Conservation (phyloP, 1,284 basidiomycete genomes). For the Fomitopsis schrenkii region DNA sequence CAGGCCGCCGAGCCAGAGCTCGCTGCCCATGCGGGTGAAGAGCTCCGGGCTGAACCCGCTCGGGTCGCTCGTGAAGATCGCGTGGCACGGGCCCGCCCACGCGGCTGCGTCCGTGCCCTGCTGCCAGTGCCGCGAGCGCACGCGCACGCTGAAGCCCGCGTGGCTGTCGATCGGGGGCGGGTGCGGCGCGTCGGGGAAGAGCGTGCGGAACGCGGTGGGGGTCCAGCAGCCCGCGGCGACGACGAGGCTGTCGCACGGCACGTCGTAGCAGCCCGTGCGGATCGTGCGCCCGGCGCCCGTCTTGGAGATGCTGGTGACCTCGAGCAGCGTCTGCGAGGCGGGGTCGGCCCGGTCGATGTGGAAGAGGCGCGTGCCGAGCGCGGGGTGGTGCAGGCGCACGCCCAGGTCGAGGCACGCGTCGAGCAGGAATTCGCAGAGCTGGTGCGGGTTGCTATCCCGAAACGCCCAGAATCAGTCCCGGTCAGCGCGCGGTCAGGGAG, state of each 20-base stretch:
- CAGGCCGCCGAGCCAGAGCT: conserved; percentile 34
- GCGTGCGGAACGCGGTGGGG: conserved; percentile 42
- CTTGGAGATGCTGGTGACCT: conserved; percentile 19
- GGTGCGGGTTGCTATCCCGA: conserved; percentile 35
- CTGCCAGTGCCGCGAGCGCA: conserved; percentile 27
- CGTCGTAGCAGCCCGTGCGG: conserved; percentile 18
- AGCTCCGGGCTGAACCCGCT: conserved; percentile 32
- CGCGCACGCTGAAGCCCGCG: conserved; percentile 28
- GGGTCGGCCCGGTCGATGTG: conserved; percentile 8
- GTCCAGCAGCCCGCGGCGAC: conserved; percentile 66
- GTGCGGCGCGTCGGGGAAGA: conserved; percentile 39
- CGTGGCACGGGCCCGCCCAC: conserved; percentile 22
- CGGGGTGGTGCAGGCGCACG: conserved; percentile 36
- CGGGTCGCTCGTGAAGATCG: conserved; percentile 29
- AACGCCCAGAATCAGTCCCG: neutral
- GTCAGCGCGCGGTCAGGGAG: neutral
- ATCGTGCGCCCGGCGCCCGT: conserved; percentile 12
- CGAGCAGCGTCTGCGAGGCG: conserved; percentile 11
- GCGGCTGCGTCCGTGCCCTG: conserved; percentile 1
- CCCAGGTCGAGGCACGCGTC: conserved; percentile 37
- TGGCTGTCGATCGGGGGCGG: conserved; percentile 28
- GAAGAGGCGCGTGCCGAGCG: conserved; percentile 23
- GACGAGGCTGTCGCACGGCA: conserved; percentile 43
- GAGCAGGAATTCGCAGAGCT: conserved; percentile 49
- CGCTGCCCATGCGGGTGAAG: conserved; percentile 30